Percentiles rank a stretch among this genome's conserved stretches.
phyloP scores from a whole-genome alignment of 352 stramenopile species.

The Elongisporangium undulatum region DNA sequence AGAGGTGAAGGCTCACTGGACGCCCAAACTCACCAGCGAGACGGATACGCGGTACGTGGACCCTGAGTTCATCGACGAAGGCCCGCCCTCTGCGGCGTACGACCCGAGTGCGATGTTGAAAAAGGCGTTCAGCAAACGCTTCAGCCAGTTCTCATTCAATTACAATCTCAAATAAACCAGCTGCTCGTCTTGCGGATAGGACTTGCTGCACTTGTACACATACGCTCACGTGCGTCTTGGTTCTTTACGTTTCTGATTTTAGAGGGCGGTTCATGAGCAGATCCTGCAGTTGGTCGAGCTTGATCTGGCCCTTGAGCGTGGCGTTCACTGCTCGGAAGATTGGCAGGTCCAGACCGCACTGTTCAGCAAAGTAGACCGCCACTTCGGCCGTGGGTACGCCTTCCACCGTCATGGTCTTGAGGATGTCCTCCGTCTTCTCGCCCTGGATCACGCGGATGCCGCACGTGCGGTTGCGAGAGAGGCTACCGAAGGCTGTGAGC shows the following conservation, averaged over 20 bases:
- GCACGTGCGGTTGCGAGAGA: slow-evolving; percentile 95
- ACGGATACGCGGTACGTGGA: slow-evolving; percentile 88
- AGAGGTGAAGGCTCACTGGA: slow-evolving; percentile 79
- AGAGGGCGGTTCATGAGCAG: slow-evolving; percentile 80
- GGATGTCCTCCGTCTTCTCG: slow-evolving; percentile 91
- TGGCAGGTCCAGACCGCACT: slow-evolving; percentile 88
- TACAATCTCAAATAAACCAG: slow-evolving; percentile 53
- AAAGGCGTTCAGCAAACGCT: slow-evolving; percentile 77
- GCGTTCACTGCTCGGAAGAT: slow-evolving; percentile 87
- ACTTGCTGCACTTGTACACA: slow-evolving; percentile 6
- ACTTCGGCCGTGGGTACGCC: slow-evolving; percentile 95
- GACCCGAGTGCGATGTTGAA: slow-evolving; percentile 57
- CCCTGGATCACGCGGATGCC: slow-evolving; percentile 93
- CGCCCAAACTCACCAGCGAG: slow-evolving; percentile 76
- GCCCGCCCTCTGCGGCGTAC: slow-evolving; percentile 73
- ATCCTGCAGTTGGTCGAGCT: slow-evolving; percentile 64
- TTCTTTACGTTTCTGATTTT: slow-evolving; percentile 62
- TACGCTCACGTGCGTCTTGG: not conserved
- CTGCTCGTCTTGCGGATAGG: not conserved
- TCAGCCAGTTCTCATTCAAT: slow-evolving; percentile 90
- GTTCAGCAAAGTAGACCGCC: slow-evolving; percentile 87
- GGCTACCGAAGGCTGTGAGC: slow-evolving; percentile 94
- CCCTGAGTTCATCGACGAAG: slow-evolving; percentile 85
- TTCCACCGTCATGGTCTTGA: slow-evolving; percentile 88
- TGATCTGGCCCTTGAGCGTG: slow-evolving; percentile 81